Evolutionary conservation across 2,329 filamentous ascomycete species (phyloP).

Genomic region (Clonostachys solani): DNA sequence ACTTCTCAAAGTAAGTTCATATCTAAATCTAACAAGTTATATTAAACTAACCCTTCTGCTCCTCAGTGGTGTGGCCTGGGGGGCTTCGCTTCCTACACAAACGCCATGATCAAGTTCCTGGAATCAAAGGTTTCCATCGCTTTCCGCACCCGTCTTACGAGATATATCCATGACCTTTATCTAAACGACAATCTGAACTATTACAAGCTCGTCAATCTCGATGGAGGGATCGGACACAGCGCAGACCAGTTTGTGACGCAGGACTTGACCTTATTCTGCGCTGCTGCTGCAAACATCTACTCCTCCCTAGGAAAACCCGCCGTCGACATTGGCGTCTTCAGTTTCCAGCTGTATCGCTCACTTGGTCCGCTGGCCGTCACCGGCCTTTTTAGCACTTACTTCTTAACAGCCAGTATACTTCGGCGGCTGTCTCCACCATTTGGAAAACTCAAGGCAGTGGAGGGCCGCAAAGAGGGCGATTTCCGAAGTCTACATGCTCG

Average conservation of each 20-base stretch:
- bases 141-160: constrained; percentile 88
- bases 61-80: constrained; percentile 86
- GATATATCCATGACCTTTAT: constrained; percentile 97
- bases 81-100: constrained; percentile 91
- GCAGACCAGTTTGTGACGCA: constrained; percentile 98
- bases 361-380: constrained; percentile 83
- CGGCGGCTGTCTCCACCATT: constrained; percentile 89
- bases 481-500: constrained; percentile 89
- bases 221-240: constrained; percentile 86
- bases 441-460: constrained; percentile 92
- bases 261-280: constrained; percentile 92
- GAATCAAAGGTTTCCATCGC: constrained; percentile 98
- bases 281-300: constrained; percentile 86
- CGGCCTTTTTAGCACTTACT: constrained; percentile 87
- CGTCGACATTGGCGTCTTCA: constrained; percentile 96
- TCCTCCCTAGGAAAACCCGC: constrained; percentile 96
- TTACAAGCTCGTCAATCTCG: constrained; percentile 89
- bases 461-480: constrained; percentile 91
- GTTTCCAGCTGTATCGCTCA: constrained; percentile 92
- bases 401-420: constrained; percentile 86
- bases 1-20: constrained; percentile 62
- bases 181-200: constrained; percentile 93
- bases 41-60: background rate
- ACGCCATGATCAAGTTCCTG: constrained; percentile 98
- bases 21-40: background rate